These are phyloP conservation scores for Yarrowia yakushimensis DNA, from an alignment of 805 yeast species.

Conservation along the genomic window DNA sequence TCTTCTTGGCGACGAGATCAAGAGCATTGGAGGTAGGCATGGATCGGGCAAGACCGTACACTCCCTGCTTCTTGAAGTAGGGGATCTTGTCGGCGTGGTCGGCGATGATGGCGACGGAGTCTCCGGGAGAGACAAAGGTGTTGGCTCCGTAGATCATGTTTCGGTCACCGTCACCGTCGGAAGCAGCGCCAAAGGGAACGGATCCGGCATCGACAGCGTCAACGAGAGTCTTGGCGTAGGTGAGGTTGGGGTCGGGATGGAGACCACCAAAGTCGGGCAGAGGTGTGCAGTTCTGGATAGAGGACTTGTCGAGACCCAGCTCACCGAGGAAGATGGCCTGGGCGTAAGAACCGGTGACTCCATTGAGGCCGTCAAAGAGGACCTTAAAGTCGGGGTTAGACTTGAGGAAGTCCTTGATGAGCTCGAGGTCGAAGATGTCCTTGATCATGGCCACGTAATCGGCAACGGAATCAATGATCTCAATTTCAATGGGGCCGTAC, in stretches of 20 bases:
- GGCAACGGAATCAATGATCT: constrained; percentile 75
- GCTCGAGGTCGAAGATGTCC: constrained; percentile 79
- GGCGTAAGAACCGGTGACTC: constrained; percentile 97
- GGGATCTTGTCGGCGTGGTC: constrained; percentile 91
- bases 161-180: constrained; percentile 99
- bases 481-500: constrained; percentile 65
- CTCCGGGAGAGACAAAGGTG: constrained; percentile 96
- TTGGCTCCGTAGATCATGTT: constrained; percentile 97
- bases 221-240: constrained; percentile 87
- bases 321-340: constrained; percentile 76
- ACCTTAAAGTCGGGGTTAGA: constrained; percentile 59
- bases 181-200: constrained; percentile 94
- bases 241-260: constrained; percentile 97
- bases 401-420: constrained; percentile 68
- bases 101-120: constrained; percentile 94
- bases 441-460: constrained; percentile 78
- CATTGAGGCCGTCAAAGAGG: constrained; percentile 86
- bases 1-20: constrained; percentile 79
- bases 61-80: constrained; percentile 81
- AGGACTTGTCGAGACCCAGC: constrained; percentile 65
- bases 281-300: constrained; percentile 77
- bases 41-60: constrained; percentile 89
- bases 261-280: constrained; percentile 92
- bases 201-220: constrained; percentile 74
- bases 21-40: constrained; percentile 97